A percentile compares a stretch with the other conserved stretches of the same genome.
Conservation (phyloP, 495 filamentous ascomycete species). For the Penicillium robsamsonii region DNA sequence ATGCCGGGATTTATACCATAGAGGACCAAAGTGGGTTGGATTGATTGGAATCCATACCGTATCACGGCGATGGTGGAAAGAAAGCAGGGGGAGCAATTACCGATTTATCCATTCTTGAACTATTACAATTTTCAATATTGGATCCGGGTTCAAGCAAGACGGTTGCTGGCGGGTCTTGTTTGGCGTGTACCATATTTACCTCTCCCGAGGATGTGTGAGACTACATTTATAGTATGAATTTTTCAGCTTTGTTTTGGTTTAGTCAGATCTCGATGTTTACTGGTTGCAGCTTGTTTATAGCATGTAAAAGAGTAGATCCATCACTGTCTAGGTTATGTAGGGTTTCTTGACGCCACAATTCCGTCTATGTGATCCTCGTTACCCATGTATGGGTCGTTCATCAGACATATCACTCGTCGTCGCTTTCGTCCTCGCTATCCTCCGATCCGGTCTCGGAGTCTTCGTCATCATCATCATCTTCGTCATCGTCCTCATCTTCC, state of each 20-base stretch:
- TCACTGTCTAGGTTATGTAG: conserved; percentile 1
- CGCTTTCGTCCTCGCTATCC: conserved; percentile 33
- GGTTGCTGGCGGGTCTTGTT: conserved; percentile 6
- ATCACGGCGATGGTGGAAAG: background rate
- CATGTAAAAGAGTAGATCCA: conserved; percentile 8
- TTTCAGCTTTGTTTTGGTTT: conserved; percentile 15
- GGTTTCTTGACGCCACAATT: conserved; percentile 1
- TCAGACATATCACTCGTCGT: conserved; percentile 24
- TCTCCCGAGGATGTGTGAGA: conserved; percentile 13
- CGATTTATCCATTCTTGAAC: background rate
- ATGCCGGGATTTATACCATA: conserved; percentile 1
- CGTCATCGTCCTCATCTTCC: conserved; percentile 63
- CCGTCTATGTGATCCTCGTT: conserved; percentile 15
- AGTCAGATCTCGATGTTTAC: background rate
- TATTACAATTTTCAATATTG: conserved; percentile 15
- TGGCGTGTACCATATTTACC: conserved; percentile 28
- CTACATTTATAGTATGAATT: conserved; percentile 11
- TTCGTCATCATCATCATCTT: conserved; percentile 54
- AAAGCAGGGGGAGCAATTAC: background rate
- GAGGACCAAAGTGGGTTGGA: background rate
- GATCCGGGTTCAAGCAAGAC: conserved; percentile 4
- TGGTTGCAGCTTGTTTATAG: background rate
- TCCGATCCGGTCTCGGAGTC: conserved; percentile 45
- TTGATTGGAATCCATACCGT: background rate
- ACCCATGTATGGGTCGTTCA: conserved; percentile 17